phyloP scores from a whole-genome alignment of 129 eudicot genomes.

The Sambucus nigra region DNA sequence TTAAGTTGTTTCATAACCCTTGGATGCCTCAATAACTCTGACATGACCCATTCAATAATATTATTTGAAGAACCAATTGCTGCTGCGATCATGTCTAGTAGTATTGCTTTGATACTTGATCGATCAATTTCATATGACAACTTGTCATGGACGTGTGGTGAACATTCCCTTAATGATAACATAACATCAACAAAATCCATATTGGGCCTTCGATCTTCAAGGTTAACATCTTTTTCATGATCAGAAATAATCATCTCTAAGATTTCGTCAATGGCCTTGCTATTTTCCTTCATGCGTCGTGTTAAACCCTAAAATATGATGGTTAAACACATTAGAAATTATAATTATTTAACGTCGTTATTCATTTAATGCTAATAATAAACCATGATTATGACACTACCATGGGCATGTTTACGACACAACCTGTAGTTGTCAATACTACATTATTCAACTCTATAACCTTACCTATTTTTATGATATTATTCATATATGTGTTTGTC shows the following conservation, averaged over 20 bases:
- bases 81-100: background rate
- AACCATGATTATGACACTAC: too few relatives aligned
- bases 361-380: too few relatives aligned
- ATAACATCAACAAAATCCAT: constrained; percentile 7
- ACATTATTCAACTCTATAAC: too few relatives aligned
- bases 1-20: background rate
- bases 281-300: background rate
- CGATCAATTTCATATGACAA: too few relatives aligned
- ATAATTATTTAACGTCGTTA: too few relatives aligned
- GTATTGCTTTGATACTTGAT: constrained; percentile 2
- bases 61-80: background rate
- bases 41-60: background rate
- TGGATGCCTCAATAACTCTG: constrained; percentile 3
- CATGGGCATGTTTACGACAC: too few relatives aligned
- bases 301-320: constrained; percentile 8
- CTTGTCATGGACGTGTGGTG: background rate
- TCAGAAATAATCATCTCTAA: too few relatives aligned
- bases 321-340: too few relatives aligned
- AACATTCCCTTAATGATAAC: background rate
- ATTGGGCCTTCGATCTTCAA: background rate
- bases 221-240: background rate
- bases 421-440: too few relatives aligned
- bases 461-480: too few relatives aligned
- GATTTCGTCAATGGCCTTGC: background rate
- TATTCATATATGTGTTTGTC: too few relatives aligned